A percentile compares a stretch with the other conserved stretches of the same genome.
These are phyloP conservation scores for Phyllosticta citrichinensis DNA, from an alignment of 2,329 filamentous ascomycete genomes.

Conservation along the genomic window DNA sequence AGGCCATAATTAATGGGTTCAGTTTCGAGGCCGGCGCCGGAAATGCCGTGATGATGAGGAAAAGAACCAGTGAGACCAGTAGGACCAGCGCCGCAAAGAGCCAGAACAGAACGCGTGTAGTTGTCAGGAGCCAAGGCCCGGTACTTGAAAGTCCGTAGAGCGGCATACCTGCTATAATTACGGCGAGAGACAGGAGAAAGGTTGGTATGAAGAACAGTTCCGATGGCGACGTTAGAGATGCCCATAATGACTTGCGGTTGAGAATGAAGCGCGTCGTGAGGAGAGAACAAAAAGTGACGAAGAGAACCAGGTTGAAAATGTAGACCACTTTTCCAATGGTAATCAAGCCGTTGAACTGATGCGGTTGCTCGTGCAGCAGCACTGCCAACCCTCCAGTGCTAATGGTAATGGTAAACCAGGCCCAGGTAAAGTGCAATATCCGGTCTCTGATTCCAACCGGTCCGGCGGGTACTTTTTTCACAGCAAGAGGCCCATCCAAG, in stretches of 20 bases:
- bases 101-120: constrained; percentile 34
- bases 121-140: constrained; percentile 31
- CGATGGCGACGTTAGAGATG: constrained; percentile 39
- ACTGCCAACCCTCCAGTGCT: constrained; percentile 38
- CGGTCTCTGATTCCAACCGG: constrained; percentile 14
- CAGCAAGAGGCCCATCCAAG: not conserved
- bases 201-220: constrained; percentile 42
- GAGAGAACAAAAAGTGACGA: constrained; percentile 22
- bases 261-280: constrained; percentile 35
- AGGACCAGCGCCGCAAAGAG: constrained; percentile 33
- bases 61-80: constrained; percentile 36
- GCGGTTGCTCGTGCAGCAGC: constrained; percentile 34
- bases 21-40: constrained; percentile 49
- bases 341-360: constrained; percentile 39
- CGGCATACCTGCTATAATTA: constrained; percentile 34
- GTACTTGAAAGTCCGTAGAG: constrained; percentile 29
- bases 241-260: constrained; percentile 34
- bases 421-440: constrained; percentile 36
- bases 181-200: constrained; percentile 31
- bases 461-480: not conserved
- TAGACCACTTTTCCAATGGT: constrained; percentile 43
- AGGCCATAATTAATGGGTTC: constrained; percentile 34
- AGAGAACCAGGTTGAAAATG: constrained; percentile 41
- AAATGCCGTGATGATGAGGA: constrained; percentile 52
- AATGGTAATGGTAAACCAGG: constrained; percentile 40